Percentiles rank a stretch among this genome's conserved stretches.
These are phyloP conservation scores for Cyclanthera cordifolia DNA, from an alignment of 306 rosid genomes.

Conservation along the genomic window DNA sequence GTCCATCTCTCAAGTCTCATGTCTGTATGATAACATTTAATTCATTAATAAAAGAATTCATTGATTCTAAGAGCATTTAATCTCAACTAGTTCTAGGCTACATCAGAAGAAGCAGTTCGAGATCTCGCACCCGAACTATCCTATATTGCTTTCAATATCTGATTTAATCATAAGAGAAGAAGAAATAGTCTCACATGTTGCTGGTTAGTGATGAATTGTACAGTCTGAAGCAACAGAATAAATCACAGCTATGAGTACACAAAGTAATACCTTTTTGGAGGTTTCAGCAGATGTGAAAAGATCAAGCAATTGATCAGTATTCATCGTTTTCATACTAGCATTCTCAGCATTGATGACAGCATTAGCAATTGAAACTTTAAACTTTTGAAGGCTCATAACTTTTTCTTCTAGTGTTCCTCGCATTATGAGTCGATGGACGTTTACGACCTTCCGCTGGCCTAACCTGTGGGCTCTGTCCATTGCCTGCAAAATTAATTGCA, in stretches of 20 bases:
- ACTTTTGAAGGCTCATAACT: conserved; percentile 86
- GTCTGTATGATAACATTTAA: no score
- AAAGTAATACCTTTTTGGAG: conserved; percentile 47
- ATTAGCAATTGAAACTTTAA: conserved; percentile 81
- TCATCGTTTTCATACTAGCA: conserved; percentile 97
- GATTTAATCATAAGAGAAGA: background rate
- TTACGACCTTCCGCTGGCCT: conserved; percentile 89
- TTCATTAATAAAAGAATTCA: no score
- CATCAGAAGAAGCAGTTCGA: no score
- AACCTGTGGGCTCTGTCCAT: conserved; percentile 98
- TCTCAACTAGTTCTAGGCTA: no score
- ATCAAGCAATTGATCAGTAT: conserved; percentile 94
- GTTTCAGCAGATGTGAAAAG: conserved; percentile 75
- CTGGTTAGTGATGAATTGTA: background rate
- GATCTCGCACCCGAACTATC: background rate
- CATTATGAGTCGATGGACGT: conserved; percentile 94
- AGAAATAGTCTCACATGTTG: background rate
- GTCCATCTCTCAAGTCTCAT: no score
- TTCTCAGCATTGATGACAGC: conserved; percentile 93
- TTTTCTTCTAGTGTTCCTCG: conserved; percentile 97
- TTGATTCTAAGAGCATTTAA: no score
- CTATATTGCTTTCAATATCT: no score
- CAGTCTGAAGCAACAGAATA: background rate
- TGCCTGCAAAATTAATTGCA: conserved; percentile 37
- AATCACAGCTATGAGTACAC: background rate